Evolutionary conservation across 345 rosid species (phyloP).

Genomic region (Gossypium rotundifolium): DNA sequence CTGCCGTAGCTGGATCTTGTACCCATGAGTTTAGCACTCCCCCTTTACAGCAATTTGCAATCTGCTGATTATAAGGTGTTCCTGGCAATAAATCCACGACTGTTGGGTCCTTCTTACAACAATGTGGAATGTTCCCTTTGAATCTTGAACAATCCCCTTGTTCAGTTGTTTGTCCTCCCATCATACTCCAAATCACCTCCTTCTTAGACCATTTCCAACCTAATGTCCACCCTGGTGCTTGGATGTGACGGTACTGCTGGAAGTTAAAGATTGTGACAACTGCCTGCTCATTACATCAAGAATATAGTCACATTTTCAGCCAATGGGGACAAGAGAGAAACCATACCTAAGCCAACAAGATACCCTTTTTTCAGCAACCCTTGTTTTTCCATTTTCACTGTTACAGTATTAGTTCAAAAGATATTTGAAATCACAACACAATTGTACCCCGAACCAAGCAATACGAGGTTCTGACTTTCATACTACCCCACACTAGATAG

Average conservation of each 20-base stretch:
- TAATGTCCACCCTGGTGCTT: constrained; percentile 74
- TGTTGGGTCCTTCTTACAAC: constrained; percentile 68
- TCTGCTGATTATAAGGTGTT: constrained; percentile 58
- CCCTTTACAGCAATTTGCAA: constrained; percentile 81
- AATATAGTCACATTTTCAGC: constrained; percentile 5
- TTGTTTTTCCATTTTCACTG: neutral
- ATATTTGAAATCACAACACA: neutral
- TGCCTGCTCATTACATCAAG: constrained; percentile 43
- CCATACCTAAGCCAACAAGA: neutral
- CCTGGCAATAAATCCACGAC: constrained; percentile 83
- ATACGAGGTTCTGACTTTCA: neutral
- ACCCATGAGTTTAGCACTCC: constrained; percentile 70
- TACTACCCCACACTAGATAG: neutral
- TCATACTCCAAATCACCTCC: constrained; percentile 76
- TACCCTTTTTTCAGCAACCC: neutral
- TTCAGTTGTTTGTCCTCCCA: constrained; percentile 75
- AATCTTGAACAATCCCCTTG: constrained; percentile 89
- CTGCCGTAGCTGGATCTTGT: constrained; percentile 68
- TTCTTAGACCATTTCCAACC: constrained; percentile 82
- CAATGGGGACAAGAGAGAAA: neutral
- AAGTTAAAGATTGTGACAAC: constrained; percentile 63
- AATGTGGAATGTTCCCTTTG: constrained; percentile 73
- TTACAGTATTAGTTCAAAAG: neutral
- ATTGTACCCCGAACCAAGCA: too few relatives aligned
- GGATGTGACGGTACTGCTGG: constrained; percentile 85